phyloP scores from a whole-genome alignment of 768 basidiomycete species.

The Mycena venus region DNA sequence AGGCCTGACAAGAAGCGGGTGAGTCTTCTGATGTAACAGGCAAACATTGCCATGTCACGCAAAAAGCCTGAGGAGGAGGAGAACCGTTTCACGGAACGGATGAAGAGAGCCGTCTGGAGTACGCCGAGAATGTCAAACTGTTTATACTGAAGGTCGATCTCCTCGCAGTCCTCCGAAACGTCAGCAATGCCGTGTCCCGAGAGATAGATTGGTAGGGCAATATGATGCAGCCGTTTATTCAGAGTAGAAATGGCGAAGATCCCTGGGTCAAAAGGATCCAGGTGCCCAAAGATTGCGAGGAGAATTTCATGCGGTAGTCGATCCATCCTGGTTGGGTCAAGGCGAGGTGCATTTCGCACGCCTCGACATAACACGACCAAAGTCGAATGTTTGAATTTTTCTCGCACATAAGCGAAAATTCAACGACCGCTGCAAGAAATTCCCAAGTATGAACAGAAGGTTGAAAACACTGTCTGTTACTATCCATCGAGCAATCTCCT shows the following conservation, averaged over 20 bases:
- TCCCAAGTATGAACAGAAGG: too few species aligned
- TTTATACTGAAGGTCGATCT: not conserved
- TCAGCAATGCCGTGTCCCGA: slow-evolving; percentile 3
- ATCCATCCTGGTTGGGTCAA: too few species aligned
- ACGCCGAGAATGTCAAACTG: slow-evolving; percentile 20
- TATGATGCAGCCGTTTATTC: slow-evolving; percentile 14
- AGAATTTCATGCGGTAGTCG: slow-evolving; percentile 23
- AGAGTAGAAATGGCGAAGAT: slow-evolving; percentile 16
- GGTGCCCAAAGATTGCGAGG: slow-evolving; percentile 7
- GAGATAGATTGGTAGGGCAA: slow-evolving; percentile 26
- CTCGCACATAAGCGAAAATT: too few species aligned
- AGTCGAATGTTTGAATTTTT: not conserved
- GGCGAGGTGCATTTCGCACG: too few species aligned
- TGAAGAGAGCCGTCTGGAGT: slow-evolving; percentile 22
- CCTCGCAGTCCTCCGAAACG: not conserved
- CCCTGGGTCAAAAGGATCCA: slow-evolving; percentile 19
- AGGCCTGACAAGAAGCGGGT: slow-evolving; percentile 17
- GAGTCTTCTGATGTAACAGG: slow-evolving; percentile 13
- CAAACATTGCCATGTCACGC: too few species aligned
- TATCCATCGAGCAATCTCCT: too few species aligned
- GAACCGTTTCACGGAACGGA: slow-evolving; percentile 11
- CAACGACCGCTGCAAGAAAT: too few species aligned
- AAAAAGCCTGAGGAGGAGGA: slow-evolving; percentile 30
- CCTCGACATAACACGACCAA: not conserved
- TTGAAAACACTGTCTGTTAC: too few species aligned